These are phyloP conservation scores for Kodamaea fungicola DNA, from an alignment of 1,139 yeast genomes.

Conservation along the genomic window DNA sequence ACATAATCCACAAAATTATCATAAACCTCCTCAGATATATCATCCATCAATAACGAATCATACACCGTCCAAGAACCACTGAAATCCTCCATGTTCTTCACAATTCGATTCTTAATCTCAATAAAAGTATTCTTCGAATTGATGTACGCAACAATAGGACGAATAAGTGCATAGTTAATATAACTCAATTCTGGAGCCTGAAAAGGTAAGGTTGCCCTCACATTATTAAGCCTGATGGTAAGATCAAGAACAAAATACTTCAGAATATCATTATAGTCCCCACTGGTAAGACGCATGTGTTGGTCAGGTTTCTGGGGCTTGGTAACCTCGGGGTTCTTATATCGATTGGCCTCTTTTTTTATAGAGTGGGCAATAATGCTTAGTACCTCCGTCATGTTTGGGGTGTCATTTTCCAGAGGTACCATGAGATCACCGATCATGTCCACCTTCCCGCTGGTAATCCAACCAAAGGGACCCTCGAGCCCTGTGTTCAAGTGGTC, in stretches of 20 bases:
- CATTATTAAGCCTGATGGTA: conserved; percentile 74
- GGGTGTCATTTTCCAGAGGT: conserved; percentile 55
- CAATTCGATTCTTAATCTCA: conserved; percentile 82
- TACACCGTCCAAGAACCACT: conserved; percentile 96
- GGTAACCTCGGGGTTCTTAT: conserved; percentile 34
- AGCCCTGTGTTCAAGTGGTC: conserved; percentile 89
- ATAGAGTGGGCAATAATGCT: conserved; percentile 37
- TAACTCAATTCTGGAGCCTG: conserved; percentile 82
- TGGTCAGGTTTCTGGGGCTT: conserved; percentile 22
- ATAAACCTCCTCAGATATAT: conserved; percentile 83
- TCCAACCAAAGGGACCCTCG: conserved; percentile 97
- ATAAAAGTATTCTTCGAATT: conserved; percentile 86
- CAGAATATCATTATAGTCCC: conserved; percentile 32
- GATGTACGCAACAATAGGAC: conserved; percentile 95
- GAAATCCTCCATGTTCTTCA: conserved; percentile 75
- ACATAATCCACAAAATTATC: conserved; percentile 88
- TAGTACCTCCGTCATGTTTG: conserved; percentile 41
- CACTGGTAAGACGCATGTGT: conserved; percentile 24
- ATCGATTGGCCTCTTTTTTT: conserved; percentile 37
- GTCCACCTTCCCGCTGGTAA: conserved; percentile 84
- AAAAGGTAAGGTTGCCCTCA: conserved; percentile 83
- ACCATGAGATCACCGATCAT: conserved; percentile 87
- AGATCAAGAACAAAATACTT: conserved; percentile 75
- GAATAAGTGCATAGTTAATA: conserved; percentile 82
- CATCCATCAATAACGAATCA: conserved; percentile 89